Percentiles rank a stretch among this genome's conserved stretches.
phyloP scores from a whole-genome alignment of 2,329 filamentous ascomycete genomes.

The Aureobasidium pullulans region DNA sequence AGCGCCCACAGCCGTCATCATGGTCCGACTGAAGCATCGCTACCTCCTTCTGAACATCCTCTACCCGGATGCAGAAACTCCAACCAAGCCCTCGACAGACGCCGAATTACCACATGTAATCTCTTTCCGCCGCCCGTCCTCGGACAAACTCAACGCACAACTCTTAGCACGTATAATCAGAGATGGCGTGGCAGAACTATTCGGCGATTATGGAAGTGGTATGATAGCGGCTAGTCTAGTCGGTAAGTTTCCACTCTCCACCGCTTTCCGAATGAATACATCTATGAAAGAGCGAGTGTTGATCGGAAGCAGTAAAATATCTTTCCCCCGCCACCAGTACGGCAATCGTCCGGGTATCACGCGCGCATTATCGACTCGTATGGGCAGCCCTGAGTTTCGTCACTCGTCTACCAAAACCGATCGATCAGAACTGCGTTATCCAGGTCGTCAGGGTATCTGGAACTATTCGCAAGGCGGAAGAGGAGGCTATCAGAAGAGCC shows the following conservation, averaged over 20 bases:
- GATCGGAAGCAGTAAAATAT: slow-evolving; percentile 66
- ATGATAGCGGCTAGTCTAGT: slow-evolving; percentile 61
- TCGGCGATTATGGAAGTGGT: slow-evolving; percentile 84
- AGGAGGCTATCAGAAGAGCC: slow-evolving; percentile 77
- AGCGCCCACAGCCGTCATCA: slow-evolving; percentile 32
- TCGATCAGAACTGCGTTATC: slow-evolving; percentile 63
- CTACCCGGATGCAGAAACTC: slow-evolving; percentile 52
- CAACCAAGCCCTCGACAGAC: slow-evolving; percentile 18
- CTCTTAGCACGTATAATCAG: slow-evolving; percentile 63
- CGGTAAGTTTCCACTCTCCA: slow-evolving; percentile 40
- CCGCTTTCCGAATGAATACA: no score
- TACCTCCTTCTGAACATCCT: slow-evolving; percentile 94
- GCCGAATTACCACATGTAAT: slow-evolving; percentile 53
- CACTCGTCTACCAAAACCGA: slow-evolving; percentile 56
- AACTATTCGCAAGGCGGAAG: slow-evolving; percentile 85
- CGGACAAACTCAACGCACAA: slow-evolving; percentile 59
- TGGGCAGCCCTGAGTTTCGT: slow-evolving; percentile 86
- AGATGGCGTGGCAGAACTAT: slow-evolving; percentile 61
- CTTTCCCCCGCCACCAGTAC: slow-evolving; percentile 87
- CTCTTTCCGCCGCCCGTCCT: slow-evolving; percentile 70
- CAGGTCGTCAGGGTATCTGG: slow-evolving; percentile 82
- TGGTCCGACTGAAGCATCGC: slow-evolving; percentile 95
- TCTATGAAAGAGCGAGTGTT: not conserved
- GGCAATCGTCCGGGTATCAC: slow-evolving; percentile 77
- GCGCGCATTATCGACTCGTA: slow-evolving; percentile 75